These are phyloP conservation scores for Bruguiera sexangula DNA, from an alignment of 345 rosid species.

Conservation along the genomic window DNA sequence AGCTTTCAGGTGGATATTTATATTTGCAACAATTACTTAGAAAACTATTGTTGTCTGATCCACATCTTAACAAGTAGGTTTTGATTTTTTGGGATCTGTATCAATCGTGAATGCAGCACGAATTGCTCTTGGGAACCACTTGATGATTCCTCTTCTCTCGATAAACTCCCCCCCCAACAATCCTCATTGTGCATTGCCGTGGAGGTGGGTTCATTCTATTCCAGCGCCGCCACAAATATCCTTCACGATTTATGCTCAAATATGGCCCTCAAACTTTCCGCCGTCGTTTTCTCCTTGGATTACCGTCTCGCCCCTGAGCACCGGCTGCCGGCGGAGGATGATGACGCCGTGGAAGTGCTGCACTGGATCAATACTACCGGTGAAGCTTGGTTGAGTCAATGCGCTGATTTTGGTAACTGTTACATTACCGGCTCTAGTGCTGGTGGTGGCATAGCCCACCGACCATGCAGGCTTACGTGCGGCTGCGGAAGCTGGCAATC, in stretches of 20 bases:
- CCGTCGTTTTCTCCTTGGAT: conserved; percentile 42
- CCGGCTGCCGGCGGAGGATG: conserved; percentile 30
- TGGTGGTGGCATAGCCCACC: conserved; percentile 51
- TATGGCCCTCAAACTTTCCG: conserved; percentile 32
- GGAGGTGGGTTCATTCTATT: conserved; percentile 52
- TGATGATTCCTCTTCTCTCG: no score
- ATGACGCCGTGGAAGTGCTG: conserved; percentile 26
- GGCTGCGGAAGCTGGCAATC: conserved; percentile 1
- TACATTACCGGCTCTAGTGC: conserved; percentile 52
- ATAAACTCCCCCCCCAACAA: no score
- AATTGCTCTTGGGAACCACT: no score
- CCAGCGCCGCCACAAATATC: conserved; percentile 18
- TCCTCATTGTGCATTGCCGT: conserved; percentile 43
- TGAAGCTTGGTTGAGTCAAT: conserved; percentile 12
- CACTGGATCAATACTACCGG: conserved; percentile 14
- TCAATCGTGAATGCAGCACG: no score
- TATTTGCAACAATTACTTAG: no score
- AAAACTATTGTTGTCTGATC: no score
- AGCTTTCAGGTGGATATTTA: no score
- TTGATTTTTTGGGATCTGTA: no score
- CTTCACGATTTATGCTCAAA: conserved; percentile 37
- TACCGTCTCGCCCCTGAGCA: conserved; percentile 38
- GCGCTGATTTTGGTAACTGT: conserved; percentile 35
- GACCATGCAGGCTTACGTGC: conserved; percentile 40
- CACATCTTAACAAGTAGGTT: no score